Evolutionary conservation across 495 filamentous ascomycete genomes (phyloP), one percentile per base, ranked within the genome.

Genomic region (Hamigera avellanea): DNA sequence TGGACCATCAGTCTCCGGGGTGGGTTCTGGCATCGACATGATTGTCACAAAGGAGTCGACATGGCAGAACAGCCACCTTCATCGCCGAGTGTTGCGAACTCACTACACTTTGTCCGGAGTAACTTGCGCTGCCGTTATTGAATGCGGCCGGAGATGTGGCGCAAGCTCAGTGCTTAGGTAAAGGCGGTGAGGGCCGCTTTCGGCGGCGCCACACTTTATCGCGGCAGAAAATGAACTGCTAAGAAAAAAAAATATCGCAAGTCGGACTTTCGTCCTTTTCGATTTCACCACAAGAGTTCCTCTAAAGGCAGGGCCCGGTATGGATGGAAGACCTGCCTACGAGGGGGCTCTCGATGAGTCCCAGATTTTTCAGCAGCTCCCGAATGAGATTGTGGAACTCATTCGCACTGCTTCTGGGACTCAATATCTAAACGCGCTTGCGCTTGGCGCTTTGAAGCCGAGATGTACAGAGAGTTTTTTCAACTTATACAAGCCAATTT

Each of bases 391-490:
- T 43, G 49, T 78, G 37, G 59, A 70, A 35, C 67, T 80, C 42
- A 70, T 89, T 59, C 70, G 66, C 44, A 62, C 74, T 45, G 69
- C 77, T 42, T 69, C 64, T 36, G 70, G 78, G 46, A 62, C 67
- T 36, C 65, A 72, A 46, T 80, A 86, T 57, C 73, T 91, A 35
- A 73, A 82, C 53, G 69, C 72, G 37, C 63, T 93, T 51, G 70
- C 82, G 37, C 57, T 60, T 39, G 70, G 75, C 38, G 77, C 86
- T 18, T 67, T 89, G 42, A 61, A 77, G 41, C 66, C 83, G 32
- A 53, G 62, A 36, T 63, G 70, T 42, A 87, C 84, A 36, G 67
- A 81, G 42, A 54, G 54, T 13, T 64, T 94, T 48, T 88, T 88
- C 48, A 60, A 66, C 41, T 62, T 75, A 40, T 83, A 85, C 52